Evolutionary conservation across 306 rosid species (phyloP).

Genomic region (Dryas alaskensis): DNA sequence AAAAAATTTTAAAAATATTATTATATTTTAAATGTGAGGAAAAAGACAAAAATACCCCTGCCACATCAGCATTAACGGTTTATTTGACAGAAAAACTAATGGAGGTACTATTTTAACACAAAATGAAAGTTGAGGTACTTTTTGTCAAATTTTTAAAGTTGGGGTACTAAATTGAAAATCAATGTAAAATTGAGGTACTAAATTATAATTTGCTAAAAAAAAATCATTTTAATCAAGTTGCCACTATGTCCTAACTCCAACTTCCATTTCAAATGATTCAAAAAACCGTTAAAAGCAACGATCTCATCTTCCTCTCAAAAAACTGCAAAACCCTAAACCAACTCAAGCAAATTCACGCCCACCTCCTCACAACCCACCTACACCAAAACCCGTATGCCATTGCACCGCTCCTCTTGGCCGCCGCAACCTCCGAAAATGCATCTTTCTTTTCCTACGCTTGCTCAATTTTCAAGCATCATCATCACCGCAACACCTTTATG

Average conservation of each 20-base stretch:
- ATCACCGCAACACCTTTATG: constrained; percentile 59
- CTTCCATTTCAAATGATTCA: constrained; percentile 38
- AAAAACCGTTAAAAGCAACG: constrained; percentile 22
- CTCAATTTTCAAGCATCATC: constrained; percentile 47
- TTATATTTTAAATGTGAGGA: too few species aligned
- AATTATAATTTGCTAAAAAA: too few species aligned
- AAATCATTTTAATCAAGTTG: too few species aligned
- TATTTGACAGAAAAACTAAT: too few species aligned
- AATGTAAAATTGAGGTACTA: too few species aligned
- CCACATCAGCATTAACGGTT: too few species aligned
- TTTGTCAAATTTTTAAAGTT: too few species aligned
- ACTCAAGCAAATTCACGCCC: constrained; percentile 75
- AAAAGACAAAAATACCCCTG: too few species aligned
- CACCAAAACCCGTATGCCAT: constrained; percentile 43
- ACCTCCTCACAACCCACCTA: constrained; percentile 49
- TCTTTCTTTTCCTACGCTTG: constrained; percentile 52
- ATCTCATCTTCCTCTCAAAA: constrained; percentile 31
- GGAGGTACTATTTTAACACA: too few species aligned
- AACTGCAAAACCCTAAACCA: constrained; percentile 55
- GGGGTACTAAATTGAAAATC: too few species aligned
- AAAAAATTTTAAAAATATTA: too few species aligned
- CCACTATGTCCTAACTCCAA: background rate
- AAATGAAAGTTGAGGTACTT: too few species aligned
- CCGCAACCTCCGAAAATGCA: constrained; percentile 40
- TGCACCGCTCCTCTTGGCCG: constrained; percentile 55